Percentiles rank a stretch among this genome's conserved stretches.
Evolutionary conservation across 2,329 filamentous ascomycete species (phyloP).

Genomic region (Xylariaceae sp.): DNA sequence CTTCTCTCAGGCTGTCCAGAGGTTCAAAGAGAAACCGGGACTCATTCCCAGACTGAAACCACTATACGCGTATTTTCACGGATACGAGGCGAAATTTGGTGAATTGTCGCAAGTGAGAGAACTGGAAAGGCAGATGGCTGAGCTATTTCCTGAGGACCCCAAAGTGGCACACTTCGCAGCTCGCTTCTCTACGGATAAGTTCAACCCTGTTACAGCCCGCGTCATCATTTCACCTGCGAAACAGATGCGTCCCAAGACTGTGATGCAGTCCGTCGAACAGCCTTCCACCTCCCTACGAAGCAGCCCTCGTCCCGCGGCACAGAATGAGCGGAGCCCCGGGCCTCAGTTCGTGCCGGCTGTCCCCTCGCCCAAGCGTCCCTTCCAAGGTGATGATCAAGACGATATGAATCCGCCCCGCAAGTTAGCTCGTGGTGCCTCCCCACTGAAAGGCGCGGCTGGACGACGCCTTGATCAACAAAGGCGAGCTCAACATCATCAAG

Average conservation of each 20-base stretch:
- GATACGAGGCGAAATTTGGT: slow-evolving; percentile 92
- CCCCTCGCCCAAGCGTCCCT: slow-evolving; percentile 64
- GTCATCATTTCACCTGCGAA: slow-evolving; percentile 80
- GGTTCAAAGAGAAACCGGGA: slow-evolving; percentile 76
- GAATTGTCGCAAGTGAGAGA: slow-evolving; percentile 89
- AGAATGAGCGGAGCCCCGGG: slow-evolving; percentile 46
- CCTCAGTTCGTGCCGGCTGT: slow-evolving; percentile 51
- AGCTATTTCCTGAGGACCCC: slow-evolving; percentile 89
- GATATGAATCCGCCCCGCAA: slow-evolving; percentile 79
- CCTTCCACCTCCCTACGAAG: slow-evolving; percentile 45
- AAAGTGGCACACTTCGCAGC: slow-evolving; percentile 74
- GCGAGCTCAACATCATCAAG: slow-evolving; percentile 56
- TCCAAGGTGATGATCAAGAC: slow-evolving; percentile 71
- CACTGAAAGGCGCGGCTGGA: slow-evolving; percentile 86
- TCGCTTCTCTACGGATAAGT: slow-evolving; percentile 72
- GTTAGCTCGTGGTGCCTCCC: slow-evolving; percentile 84
- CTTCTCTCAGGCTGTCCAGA: slow-evolving; percentile 91
- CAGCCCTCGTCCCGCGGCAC: slow-evolving; percentile 45
- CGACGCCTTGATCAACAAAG: slow-evolving; percentile 80
- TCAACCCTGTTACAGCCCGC: slow-evolving; percentile 80
- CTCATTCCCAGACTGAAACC: slow-evolving; percentile 75
- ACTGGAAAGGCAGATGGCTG: slow-evolving; percentile 88
- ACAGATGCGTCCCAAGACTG: slow-evolving; percentile 70
- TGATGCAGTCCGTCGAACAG: slow-evolving; percentile 59
- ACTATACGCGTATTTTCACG: slow-evolving; percentile 89